These are phyloP conservation scores for Blastobotrys americana DNA, from an alignment of 805 yeast genomes.

Conservation along the genomic window DNA sequence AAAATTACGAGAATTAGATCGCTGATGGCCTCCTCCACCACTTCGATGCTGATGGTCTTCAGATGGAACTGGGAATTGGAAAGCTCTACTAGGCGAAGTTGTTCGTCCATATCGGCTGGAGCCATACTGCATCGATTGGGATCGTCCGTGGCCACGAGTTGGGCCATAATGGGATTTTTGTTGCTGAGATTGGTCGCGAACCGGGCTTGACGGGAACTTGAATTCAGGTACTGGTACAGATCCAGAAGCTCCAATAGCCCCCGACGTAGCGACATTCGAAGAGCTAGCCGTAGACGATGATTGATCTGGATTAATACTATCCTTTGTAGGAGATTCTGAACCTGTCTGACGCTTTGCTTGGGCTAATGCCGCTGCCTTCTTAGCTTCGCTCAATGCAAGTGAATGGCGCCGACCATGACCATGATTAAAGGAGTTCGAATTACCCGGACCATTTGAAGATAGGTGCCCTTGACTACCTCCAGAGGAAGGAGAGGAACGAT, in stretches of 20 bases:
- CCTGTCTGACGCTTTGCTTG: constrained; percentile 48
- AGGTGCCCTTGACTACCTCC: background rate
- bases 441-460: background rate
- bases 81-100: constrained; percentile 42
- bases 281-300: constrained; percentile 4
- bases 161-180: constrained; percentile 11
- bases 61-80: constrained; percentile 58
- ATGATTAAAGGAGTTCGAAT: constrained; percentile 21
- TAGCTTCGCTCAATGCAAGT: constrained; percentile 84
- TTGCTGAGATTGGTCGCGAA: constrained; percentile 8
- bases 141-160: constrained; percentile 15
- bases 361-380: constrained; percentile 90
- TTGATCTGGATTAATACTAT: background rate
- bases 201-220: constrained; percentile 24
- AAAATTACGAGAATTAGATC: constrained; percentile 26
- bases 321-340: constrained; percentile 8
- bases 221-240: constrained; percentile 12
- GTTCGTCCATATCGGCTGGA: constrained; percentile 17
- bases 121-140: constrained; percentile 16
- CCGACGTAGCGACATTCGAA: constrained; percentile 10
- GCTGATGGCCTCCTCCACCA: constrained; percentile 43
- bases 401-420: constrained; percentile 93
- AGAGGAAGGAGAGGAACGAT: background rate
- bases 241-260: background rate
- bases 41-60: constrained; percentile 12